Evolutionary conservation across 1,284 basidiomycete species (phyloP), one percentile per base, ranked within the genome.

Genomic region (Volvariella volvacea): DNA sequence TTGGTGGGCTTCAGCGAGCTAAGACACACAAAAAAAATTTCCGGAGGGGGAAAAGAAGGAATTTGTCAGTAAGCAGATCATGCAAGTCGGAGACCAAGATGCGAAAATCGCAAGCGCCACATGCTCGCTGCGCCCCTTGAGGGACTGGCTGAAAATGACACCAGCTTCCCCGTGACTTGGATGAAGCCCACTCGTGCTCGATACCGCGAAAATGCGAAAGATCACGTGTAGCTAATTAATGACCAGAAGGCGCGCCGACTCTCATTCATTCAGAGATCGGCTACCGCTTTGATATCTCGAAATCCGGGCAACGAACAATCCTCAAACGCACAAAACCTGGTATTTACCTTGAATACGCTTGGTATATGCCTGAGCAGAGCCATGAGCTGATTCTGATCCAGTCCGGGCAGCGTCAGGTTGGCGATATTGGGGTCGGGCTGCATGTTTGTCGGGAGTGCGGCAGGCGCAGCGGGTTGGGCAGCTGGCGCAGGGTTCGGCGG

Each of bases 301-400:
- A 36, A 36, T 6, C 6, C 4, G 19, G 34, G 34, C 7, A 36
- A 36, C 39, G 30, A 47, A 47, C 21, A 42, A 46, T 44, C 44
- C 30, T 42, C 32, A 43, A 40, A 41, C 25, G 32, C 41, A 30
- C 47, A 33, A 41, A 43, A 30, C 32, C 31, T 31, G 41, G 43
- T 46, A 48, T 38, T 58, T 55, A 76, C 70, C 62, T 72, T 70
- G 51, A 74, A 69, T 22, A 71, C 61, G 37, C 62, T 59, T 10
- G 76, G 73, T 19, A 78, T 55, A 43, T 68, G 66, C 46, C 72
- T 70, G 22, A 80, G 62, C 14, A 80, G 55, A 39, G 61, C 67
- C 58, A 79, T 66, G 43, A 80, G 66, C 57, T 78, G 75, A 43
- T 62, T 65, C 30, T 69, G 65, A 56, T 73, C 70, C 17, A 78